Percentiles rank a stretch among this genome's conserved stretches.
Conservation (phyloP, 768 basidiomycete genomes). For the Psilocybe azurescens region DNA sequence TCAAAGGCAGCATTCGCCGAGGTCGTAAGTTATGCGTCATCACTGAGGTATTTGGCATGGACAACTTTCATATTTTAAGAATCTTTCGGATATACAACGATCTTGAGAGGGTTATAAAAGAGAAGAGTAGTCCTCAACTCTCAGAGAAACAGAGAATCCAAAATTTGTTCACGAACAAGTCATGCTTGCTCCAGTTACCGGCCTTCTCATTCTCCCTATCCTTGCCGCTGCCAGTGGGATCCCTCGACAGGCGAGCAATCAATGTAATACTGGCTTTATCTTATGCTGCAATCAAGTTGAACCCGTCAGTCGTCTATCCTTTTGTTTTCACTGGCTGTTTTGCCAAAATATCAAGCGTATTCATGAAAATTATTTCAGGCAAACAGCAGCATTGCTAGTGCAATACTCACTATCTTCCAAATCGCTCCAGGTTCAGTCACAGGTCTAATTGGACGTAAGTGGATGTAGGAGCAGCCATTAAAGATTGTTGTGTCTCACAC, state of each 20-base stretch:
- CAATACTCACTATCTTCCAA: background rate
- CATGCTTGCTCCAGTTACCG: background rate
- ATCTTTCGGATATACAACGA: no score
- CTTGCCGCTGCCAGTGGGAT: conserved; percentile 17
- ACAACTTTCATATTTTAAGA: no score
- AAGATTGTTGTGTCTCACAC: no score
- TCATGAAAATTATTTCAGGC: no score
- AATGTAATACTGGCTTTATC: background rate
- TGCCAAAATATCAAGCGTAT: no score
- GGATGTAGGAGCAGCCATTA: background rate
- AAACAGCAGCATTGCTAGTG: background rate
- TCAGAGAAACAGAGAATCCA: background rate
- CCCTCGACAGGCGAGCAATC: background rate
- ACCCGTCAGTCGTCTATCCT: background rate
- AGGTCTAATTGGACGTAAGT: conserved; percentile 7
- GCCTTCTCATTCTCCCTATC: conserved; percentile 9
- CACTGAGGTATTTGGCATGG: no score
- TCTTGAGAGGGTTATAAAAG: background rate
- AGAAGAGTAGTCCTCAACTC: background rate
- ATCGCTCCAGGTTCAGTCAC: background rate
- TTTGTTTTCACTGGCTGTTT: no score
- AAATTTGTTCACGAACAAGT: background rate
- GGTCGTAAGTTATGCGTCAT: no score
- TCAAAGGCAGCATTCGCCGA: no score
- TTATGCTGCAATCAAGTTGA: conserved; percentile 2